Conservation (phyloP, 768 basidiomycete species). For the Strobilomyces dryophilus region DNA sequence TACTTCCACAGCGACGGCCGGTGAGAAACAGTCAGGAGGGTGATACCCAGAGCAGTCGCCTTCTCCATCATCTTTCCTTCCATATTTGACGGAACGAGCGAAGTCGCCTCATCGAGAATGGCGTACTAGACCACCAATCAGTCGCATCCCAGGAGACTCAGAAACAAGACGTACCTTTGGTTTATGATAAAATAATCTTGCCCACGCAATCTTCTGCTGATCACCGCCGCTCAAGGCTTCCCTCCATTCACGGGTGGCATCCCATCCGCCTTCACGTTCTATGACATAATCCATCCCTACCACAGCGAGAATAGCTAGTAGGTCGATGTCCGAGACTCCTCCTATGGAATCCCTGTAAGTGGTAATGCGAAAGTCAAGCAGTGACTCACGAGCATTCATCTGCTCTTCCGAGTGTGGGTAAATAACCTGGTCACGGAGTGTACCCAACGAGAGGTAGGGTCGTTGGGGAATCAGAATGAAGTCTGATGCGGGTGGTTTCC, state of each 20-base stretch:
- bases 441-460: slow-evolving; percentile 92
- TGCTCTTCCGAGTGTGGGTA: slow-evolving; percentile 84
- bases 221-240: slow-evolving; percentile 93
- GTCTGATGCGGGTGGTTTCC: slow-evolving; percentile 81
- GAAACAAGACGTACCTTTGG: slow-evolving; percentile 61
- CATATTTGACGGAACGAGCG: slow-evolving; percentile 87
- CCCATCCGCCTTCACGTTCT: slow-evolving; percentile 97
- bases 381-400: slow-evolving; percentile 68
- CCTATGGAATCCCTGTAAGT: slow-evolving; percentile 36
- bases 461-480: slow-evolving; percentile 96
- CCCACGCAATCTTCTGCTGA: slow-evolving; percentile 98
- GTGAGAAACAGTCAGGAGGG: slow-evolving; percentile 92
- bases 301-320: slow-evolving; percentile 64
- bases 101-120: slow-evolving; percentile 95
- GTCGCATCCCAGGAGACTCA: background rate
- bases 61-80: slow-evolving; percentile 95
- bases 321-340: slow-evolving; percentile 69
- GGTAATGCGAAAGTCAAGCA: background rate
- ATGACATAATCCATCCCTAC: slow-evolving; percentile 87
- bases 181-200: slow-evolving; percentile 89
- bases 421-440: slow-evolving; percentile 92
- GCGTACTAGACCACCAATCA: slow-evolving; percentile 63
- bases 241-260: slow-evolving; percentile 84
- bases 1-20: slow-evolving; percentile 93
- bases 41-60: slow-evolving; percentile 83